A percentile compares a stretch with the other conserved stretches of the same genome.
These are phyloP conservation scores for Pulveroboletus sp. DNA, from an alignment of 768 basidiomycete genomes.

Conservation along the genomic window DNA sequence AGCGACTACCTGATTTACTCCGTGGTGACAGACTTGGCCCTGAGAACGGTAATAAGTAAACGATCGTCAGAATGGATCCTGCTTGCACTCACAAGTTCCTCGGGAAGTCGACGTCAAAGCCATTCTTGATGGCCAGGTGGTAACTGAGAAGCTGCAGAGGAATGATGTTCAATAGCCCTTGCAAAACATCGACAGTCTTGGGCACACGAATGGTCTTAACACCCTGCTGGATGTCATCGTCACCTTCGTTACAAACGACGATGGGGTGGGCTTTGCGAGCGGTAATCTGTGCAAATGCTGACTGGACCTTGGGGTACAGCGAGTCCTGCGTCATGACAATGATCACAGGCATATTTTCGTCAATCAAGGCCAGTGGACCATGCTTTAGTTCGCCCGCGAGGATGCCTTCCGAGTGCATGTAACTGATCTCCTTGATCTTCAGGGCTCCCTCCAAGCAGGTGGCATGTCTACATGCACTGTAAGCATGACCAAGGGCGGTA, in stretches of 20 bases:
- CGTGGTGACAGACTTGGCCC: constrained; percentile 73
- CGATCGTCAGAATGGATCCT: constrained; percentile 1
- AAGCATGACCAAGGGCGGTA: not conserved
- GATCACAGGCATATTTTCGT: constrained; percentile 98
- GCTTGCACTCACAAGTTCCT: constrained; percentile 72
- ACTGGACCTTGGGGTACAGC: constrained; percentile 96
- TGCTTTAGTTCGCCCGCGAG: constrained; percentile 99
- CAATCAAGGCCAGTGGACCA: constrained; percentile 94
- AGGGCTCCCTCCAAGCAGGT: constrained; percentile 97
- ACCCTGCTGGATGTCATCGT: constrained; percentile 66
- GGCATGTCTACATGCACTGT: constrained; percentile 54
- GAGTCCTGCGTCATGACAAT: constrained; percentile 99
- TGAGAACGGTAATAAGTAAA: constrained; percentile 24
- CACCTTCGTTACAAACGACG: constrained; percentile 92
- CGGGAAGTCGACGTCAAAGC: constrained; percentile 98
- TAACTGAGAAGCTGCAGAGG: constrained; percentile 95
- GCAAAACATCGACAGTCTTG: constrained; percentile 88
- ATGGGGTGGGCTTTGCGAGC: constrained; percentile 95
- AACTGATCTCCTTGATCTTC: constrained; percentile 99
- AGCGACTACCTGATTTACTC: constrained; percentile 42
- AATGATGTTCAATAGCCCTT: constrained; percentile 94
- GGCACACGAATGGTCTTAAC: constrained; percentile 92
- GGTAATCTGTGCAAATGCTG: constrained; percentile 93
- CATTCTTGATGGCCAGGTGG: constrained; percentile 92
- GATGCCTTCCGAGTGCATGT: constrained; percentile 65